Evolutionary conservation across 345 rosid species (phyloP).

Genomic region (Atalantia buxifolia): DNA sequence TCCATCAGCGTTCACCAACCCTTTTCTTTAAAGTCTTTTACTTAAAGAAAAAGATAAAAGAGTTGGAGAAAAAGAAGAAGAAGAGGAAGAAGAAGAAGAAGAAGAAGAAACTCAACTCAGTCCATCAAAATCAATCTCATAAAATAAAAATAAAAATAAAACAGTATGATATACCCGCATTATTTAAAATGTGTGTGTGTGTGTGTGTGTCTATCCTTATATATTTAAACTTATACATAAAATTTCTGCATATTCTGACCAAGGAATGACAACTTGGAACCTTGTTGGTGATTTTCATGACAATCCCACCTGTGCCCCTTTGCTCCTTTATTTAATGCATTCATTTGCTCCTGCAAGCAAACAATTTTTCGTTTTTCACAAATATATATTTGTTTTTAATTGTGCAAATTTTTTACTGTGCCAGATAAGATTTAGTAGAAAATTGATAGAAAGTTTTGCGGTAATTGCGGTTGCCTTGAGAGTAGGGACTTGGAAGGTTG

Average conservation of each 20-base stretch:
- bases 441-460: not conserved
- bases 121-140: not conserved
- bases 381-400: too few species aligned
- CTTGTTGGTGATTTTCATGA: constrained; percentile 28
- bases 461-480: not conserved
- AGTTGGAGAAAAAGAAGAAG: not conserved
- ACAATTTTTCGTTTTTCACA: too few species aligned
- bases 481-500: too few species aligned
- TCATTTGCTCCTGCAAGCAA: too few species aligned
- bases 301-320: too few species aligned
- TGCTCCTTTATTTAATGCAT: too few species aligned
- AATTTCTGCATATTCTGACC: constrained; percentile 9
- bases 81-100: not conserved
- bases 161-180: not conserved
- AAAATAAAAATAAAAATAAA: not conserved
- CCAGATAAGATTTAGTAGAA: too few species aligned
- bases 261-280: constrained; percentile 32
- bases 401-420: too few species aligned
- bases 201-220: too few species aligned
- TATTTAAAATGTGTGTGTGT: not conserved
- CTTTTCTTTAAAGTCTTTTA: not conserved
- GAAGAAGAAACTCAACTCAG: not conserved
- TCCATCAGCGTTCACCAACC: constrained; percentile 15
- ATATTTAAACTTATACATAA: not conserved
- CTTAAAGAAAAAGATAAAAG: not conserved